These are phyloP conservation scores for Solidago caesia DNA, from an alignment of 129 eudicot species.

Conservation along the genomic window DNA sequence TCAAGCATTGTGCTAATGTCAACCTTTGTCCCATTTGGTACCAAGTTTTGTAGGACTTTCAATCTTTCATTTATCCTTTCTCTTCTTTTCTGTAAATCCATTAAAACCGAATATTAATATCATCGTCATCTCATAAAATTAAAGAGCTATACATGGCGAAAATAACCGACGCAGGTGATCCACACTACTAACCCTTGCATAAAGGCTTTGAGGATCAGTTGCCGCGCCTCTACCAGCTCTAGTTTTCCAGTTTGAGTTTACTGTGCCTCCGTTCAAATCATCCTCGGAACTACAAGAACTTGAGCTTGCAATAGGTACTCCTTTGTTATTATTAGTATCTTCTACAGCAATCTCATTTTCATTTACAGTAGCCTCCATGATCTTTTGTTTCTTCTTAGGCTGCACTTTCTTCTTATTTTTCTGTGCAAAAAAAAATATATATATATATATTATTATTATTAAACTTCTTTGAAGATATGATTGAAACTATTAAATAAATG, in stretches of 20 bases:
- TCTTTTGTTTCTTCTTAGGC: slow-evolving; percentile 52
- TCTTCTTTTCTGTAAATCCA: slow-evolving; percentile 76
- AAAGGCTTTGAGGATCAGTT: slow-evolving; percentile 94
- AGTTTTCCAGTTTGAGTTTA: slow-evolving; percentile 57
- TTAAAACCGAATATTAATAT: background rate
- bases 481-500: slow-evolving; percentile 16
- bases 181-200: slow-evolving; percentile 69
- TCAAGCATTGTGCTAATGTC: slow-evolving; percentile 99
- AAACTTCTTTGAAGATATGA: slow-evolving; percentile 9
- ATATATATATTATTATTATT: slow-evolving; percentile 2
- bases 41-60: slow-evolving; percentile 78
- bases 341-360: slow-evolving; percentile 24
- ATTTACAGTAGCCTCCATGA: slow-evolving; percentile 19
- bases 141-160: background rate
- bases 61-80: slow-evolving; percentile 93
- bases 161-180: background rate
- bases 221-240: slow-evolving; percentile 87
- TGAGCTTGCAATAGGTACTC: slow-evolving; percentile 41
- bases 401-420: slow-evolving; percentile 49
- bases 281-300: slow-evolving; percentile 61
- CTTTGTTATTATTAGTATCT: slow-evolving; percentile 23
- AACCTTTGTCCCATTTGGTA: slow-evolving; percentile 99
- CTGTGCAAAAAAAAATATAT: slow-evolving; percentile 13
- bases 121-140: slow-evolving; percentile 11
- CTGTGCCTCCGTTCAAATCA: slow-evolving; percentile 47